Conservation (phyloP, 1,284 basidiomycete species). For the Heliocybe sulcata region DNA sequence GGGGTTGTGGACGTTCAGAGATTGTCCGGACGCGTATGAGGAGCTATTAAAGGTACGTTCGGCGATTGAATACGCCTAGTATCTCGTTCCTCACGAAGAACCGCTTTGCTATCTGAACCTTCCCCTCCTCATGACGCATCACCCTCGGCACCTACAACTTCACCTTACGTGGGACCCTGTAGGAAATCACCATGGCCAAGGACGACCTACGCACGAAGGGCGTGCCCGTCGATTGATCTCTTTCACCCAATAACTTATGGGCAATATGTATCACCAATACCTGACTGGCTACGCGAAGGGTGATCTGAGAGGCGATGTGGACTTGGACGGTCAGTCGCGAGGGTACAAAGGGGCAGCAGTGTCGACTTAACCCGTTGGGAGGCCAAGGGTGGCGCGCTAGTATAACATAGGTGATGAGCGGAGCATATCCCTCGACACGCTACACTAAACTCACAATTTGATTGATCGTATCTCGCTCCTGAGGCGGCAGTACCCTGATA, state of each 20-base stretch:
- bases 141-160: not conserved
- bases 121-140: too few species aligned
- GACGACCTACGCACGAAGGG: conserved; percentile 40
- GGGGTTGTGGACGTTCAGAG: conserved; percentile 39
- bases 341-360: not conserved
- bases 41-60: conserved; percentile 33
- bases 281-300: too few species aligned
- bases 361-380: not conserved
- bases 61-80: not conserved
- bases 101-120: not conserved
- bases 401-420: not conserved
- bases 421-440: not conserved
- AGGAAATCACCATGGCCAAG: conserved; percentile 43
- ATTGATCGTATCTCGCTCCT: not conserved
- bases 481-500: not conserved
- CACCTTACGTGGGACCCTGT: not conserved
- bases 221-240: conserved; percentile 36
- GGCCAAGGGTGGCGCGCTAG: not conserved
- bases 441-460: not conserved
- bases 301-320: too few species aligned
- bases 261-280: too few species aligned
- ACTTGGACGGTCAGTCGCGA: not conserved
- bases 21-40: conserved; percentile 45
- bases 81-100: not conserved
- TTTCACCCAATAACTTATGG: not conserved